Conservation (phyloP, 179 eudicot species). For the Patellifolia procumbens region DNA sequence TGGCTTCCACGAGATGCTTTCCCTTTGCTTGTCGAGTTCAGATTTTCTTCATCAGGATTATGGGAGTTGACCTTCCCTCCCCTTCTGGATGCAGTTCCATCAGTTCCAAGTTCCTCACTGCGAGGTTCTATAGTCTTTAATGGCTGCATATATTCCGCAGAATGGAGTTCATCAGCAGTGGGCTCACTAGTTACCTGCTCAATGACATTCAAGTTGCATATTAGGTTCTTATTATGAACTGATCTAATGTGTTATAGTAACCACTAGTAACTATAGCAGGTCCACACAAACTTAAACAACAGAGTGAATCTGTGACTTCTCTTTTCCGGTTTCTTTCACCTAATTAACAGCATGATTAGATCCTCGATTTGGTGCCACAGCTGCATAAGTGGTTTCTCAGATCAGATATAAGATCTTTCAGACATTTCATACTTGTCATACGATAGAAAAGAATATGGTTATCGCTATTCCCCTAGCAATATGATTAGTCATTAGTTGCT, state of each 20-base stretch:
- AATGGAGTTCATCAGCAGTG: slow-evolving; percentile 17
- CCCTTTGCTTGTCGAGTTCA: slow-evolving; percentile 16
- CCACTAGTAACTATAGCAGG: background rate
- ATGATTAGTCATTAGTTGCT: too few relatives aligned
- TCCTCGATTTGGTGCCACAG: background rate
- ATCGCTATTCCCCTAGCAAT: too few relatives aligned
- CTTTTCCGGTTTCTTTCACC: background rate
- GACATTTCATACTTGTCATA: background rate
- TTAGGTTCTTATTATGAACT: background rate
- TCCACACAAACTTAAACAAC: background rate
- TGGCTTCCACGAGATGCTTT: slow-evolving; percentile 30
- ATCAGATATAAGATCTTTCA: background rate
- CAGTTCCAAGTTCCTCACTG: slow-evolving; percentile 25
- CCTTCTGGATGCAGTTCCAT: slow-evolving; percentile 36
- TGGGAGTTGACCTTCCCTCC: slow-evolving; percentile 34
- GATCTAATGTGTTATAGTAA: background rate
- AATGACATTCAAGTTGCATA: background rate
- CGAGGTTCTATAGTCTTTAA: slow-evolving; percentile 28
- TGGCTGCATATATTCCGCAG: slow-evolving; percentile 25
- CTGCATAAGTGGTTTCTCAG: background rate
- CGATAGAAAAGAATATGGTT: background rate
- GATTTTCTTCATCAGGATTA: slow-evolving; percentile 39
- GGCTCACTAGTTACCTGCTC: slow-evolving; percentile 31
- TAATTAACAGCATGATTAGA: background rate
- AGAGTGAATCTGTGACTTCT: background rate